Evolutionary conservation across 345 rosid species (phyloP), one percentile per base, ranked within the genome.

Genomic region (Aquilaria malaccensis): DNA sequence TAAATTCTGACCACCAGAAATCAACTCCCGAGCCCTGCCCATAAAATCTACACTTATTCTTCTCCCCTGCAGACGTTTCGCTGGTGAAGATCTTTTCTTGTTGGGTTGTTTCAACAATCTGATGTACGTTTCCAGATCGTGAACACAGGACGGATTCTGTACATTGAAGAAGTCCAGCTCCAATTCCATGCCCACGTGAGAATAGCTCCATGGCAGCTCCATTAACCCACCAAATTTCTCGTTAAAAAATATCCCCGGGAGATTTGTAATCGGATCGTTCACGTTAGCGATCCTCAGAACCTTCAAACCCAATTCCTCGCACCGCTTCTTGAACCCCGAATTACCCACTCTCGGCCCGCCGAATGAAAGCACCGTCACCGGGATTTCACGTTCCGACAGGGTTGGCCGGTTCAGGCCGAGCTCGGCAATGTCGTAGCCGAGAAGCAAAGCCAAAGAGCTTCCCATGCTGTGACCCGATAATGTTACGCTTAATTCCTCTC

Each of bases 401-500:
- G n/a, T 10, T 22, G 22, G 22, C 22, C 1, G 60, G 6, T 55
- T 62, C 2, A 71, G 77, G 22, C 77, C 33, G 0, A 57, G 13
- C 2, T 46, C 4, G 1, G 78, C 74, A 0, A 70, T 80, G 56
- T 81, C 80, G 10, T 79, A 67, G 1, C 80, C 80, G n/a, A 67
- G 75, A 12, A 82, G 72, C 3, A 72, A 70, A 48, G 83, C 80
- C 62, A 77, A 50, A 7, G 79, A 80, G 9, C 83, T 81, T 1
- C 81, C 83, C 0, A 82, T 55, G 73, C 81, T 74, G 33, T 77
- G 86, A 4, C 86, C 80, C 0, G 79, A 79, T 13, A 72, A 62
- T 2, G 83, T 82, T 4, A 79, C 56, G 65, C 83, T 77, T 22
- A 75, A 71, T 55, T 76, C 71, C 53, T 57, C 58, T 33, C 37